Evolutionary conservation across 2,329 filamentous ascomycete species (phyloP).

Genomic region (Fulvia fulva): DNA sequence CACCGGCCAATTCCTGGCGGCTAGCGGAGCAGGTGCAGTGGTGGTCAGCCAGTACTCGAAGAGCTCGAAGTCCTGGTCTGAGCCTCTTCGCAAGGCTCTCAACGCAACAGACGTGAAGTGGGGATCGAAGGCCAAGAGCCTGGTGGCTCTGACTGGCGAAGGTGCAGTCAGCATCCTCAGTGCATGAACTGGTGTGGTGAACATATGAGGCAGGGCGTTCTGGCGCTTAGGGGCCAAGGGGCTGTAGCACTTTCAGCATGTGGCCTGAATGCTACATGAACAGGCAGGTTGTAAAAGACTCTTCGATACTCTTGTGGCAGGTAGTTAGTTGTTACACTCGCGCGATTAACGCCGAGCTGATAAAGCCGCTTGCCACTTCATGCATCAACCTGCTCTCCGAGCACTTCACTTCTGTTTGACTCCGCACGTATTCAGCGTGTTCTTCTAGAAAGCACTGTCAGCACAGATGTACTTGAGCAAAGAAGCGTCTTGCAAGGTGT

Average conservation of each 20-base stretch:
- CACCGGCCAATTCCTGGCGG: slow-evolving; percentile 86
- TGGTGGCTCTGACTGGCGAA: slow-evolving; percentile 70
- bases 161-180: slow-evolving; percentile 70
- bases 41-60: slow-evolving; percentile 90
- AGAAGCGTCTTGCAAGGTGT: background rate
- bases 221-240: slow-evolving; percentile 4
- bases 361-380: background rate
- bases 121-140: slow-evolving; percentile 68
- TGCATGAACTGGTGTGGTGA: slow-evolving; percentile 10
- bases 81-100: slow-evolving; percentile 73
- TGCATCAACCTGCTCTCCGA: background rate
- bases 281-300: background rate
- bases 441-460: background rate
- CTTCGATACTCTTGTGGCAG: background rate
- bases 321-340: no score
- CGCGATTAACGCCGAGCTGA: background rate
- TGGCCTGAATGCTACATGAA: background rate
- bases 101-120: slow-evolving; percentile 71
- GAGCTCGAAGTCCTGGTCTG: slow-evolving; percentile 80
- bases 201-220: slow-evolving; percentile 1
- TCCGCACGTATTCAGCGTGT: background rate
- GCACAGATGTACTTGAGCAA: background rate
- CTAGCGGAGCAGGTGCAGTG: slow-evolving; percentile 72
- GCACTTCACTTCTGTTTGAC: background rate
- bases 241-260: background rate